phyloP scores from a whole-genome alignment of 768 basidiomycete genomes.

The Russula sp. region DNA sequence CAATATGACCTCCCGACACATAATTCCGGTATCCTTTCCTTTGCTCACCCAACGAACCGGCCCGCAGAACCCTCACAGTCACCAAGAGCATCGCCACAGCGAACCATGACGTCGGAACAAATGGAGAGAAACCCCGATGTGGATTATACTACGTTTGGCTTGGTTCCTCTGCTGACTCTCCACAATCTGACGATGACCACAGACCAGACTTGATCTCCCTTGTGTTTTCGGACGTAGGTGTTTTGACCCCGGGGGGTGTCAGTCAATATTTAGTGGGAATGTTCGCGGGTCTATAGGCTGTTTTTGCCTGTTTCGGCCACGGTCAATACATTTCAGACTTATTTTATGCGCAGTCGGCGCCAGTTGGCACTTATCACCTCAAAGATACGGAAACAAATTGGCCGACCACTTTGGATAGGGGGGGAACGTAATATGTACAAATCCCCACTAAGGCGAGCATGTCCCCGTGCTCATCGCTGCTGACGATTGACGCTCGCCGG shows the following conservation, averaged over 20 bases:
- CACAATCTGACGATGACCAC: constrained; percentile 28
- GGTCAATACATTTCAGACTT: constrained; percentile 12
- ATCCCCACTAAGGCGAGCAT: constrained; percentile 3
- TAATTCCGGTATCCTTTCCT: constrained; percentile 69
- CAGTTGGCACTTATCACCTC: constrained; percentile 1
- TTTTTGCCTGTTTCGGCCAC: background rate
- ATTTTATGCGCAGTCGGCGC: background rate
- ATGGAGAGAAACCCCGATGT: constrained; percentile 83
- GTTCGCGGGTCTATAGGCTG: constrained; percentile 63
- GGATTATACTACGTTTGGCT: constrained; percentile 82
- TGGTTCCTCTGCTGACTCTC: constrained; percentile 1
- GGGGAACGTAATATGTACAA: constrained; percentile 11
- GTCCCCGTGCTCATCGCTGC: background rate
- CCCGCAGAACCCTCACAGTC: constrained; percentile 24
- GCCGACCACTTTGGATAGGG: background rate
- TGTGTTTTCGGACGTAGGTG: constrained; percentile 92
- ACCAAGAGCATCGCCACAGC: constrained; percentile 32
- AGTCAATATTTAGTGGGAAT: constrained; percentile 95
- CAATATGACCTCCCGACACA: constrained; percentile 86
- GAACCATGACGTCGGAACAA: constrained; percentile 77
- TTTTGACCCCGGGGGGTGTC: constrained; percentile 87
- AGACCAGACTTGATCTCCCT: constrained; percentile 92
- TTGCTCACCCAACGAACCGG: constrained; percentile 44
- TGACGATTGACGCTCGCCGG: constrained; percentile 1
- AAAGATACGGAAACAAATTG: background rate